These are phyloP conservation scores for Echinochloa phyllopogon DNA, from an alignment of 176 grass and related monocot species.

Conservation along the genomic window DNA sequence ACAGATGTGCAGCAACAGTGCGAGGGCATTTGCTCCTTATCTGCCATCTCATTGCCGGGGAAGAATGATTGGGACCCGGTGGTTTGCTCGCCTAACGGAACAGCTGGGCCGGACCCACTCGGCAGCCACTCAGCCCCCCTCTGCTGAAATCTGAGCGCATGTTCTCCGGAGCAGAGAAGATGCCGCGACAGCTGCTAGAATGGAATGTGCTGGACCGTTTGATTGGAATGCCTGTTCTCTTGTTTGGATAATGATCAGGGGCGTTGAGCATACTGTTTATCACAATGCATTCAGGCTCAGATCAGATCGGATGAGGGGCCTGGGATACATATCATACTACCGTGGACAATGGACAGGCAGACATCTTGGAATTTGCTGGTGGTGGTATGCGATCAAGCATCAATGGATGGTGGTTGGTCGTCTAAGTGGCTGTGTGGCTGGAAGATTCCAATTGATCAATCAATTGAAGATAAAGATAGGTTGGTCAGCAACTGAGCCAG, in stretches of 20 bases:
- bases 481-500: slow-evolving; percentile 18
- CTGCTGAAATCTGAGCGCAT: not conserved
- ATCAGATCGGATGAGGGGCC: slow-evolving; percentile 6
- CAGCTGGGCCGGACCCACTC: slow-evolving; percentile 24
- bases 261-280: not conserved
- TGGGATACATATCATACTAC: not conserved
- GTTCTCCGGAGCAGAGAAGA: not conserved
- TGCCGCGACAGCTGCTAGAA: slow-evolving; percentile 26
- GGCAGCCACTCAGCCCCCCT: not conserved
- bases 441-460: slow-evolving; percentile 4
- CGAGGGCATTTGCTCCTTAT: not conserved
- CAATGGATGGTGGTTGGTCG: not conserved
- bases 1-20: slow-evolving; percentile 21
- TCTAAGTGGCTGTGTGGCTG: slow-evolving; percentile 4
- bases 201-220: slow-evolving; percentile 26
- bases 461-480: not conserved
- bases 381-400: slow-evolving; percentile 2
- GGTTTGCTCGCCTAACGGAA: slow-evolving; percentile 29
- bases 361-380: slow-evolving; percentile 32
- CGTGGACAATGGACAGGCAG: not conserved
- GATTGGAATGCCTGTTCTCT: slow-evolving; percentile 28
- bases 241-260: not conserved
- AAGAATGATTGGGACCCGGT: slow-evolving; percentile 42
- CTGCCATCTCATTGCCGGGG: slow-evolving; percentile 36
- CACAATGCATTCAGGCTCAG: not conserved